Conservation (phyloP, 139 green algal genomes). For the Desmodesmus armatus region DNA sequence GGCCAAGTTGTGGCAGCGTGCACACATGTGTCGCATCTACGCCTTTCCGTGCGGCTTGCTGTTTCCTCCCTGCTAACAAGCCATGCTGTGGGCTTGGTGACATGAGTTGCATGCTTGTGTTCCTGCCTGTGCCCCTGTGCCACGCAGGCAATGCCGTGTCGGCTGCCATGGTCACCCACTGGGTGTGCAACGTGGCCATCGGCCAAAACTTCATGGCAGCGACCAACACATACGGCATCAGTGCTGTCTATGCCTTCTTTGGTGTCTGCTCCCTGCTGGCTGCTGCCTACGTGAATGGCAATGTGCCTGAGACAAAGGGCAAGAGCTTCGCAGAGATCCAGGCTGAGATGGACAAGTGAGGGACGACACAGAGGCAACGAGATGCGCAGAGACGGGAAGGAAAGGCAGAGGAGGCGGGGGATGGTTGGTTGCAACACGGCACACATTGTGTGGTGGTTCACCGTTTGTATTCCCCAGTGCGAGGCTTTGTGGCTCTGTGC, state of each 20-base stretch:
- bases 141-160: slow-evolving; percentile 65
- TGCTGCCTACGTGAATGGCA: slow-evolving; percentile 47
- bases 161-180: slow-evolving; percentile 70
- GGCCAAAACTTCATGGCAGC: slow-evolving; percentile 70
- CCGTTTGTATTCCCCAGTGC: too few relatives aligned
- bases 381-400: too few relatives aligned
- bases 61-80: too few relatives aligned
- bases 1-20: too few relatives aligned
- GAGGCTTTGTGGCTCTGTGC: too few relatives aligned
- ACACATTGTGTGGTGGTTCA: too few relatives aligned
- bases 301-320: slow-evolving; percentile 52
- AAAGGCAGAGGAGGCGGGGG: too few relatives aligned
- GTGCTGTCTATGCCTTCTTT: slow-evolving; percentile 65
- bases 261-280: slow-evolving; percentile 56
- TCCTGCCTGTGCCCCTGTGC: neutral
- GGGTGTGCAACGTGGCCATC: slow-evolving; percentile 70
- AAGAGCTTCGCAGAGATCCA: slow-evolving; percentile 51
- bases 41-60: too few relatives aligned
- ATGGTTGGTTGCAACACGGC: too few relatives aligned
- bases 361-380: too few relatives aligned
- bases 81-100: too few relatives aligned
- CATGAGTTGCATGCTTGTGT: neutral
- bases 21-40: too few relatives aligned
- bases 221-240: slow-evolving; percentile 48
- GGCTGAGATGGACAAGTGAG: slow-evolving; percentile 29